These are phyloP conservation scores for Saraca asoca DNA, from an alignment of 331 rosid genomes.

Conservation along the genomic window DNA sequence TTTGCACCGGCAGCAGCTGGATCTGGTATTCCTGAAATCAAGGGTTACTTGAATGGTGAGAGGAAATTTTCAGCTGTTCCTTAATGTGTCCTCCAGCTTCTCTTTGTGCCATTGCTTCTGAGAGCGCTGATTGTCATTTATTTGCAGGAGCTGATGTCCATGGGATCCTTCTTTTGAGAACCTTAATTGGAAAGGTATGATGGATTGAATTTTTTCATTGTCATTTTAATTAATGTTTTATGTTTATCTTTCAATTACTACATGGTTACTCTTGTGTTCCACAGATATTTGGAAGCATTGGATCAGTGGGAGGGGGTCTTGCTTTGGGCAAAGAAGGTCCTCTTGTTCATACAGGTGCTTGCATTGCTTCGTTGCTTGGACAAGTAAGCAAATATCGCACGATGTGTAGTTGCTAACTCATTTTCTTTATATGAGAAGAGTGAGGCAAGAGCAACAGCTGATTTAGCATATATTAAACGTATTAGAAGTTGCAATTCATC, in stretches of 20 bases:
- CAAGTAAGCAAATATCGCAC: slow-evolving; percentile 49
- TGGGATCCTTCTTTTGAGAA: slow-evolving; percentile 92
- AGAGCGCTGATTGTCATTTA: slow-evolving; percentile 41
- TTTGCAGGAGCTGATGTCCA: slow-evolving; percentile 76
- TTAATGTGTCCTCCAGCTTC: slow-evolving; percentile 24
- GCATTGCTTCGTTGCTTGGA: slow-evolving; percentile 98
- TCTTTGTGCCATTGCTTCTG: slow-evolving; percentile 1
- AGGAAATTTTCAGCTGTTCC: slow-evolving; percentile 24
- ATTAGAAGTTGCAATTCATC: slow-evolving; percentile 28
- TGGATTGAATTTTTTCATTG: slow-evolving; percentile 17
- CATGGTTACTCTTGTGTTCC: slow-evolving; percentile 35
- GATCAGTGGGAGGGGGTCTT: slow-evolving; percentile 97
- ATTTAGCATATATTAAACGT: slow-evolving; percentile 5
- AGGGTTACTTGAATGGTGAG: slow-evolving; percentile 96
- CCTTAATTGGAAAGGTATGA: slow-evolving; percentile 91
- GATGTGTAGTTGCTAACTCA: background rate
- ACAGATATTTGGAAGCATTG: slow-evolving; percentile 97
- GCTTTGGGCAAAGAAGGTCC: slow-evolving; percentile 99
- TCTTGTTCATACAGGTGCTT: slow-evolving; percentile 96
- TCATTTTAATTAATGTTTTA: slow-evolving; percentile 6
- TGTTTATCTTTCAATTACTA: slow-evolving; percentile 26
- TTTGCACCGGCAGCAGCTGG: slow-evolving; percentile 98
- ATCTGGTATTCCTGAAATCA: slow-evolving; percentile 97
- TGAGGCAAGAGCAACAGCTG: background rate
- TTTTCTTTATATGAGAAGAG: background rate